Conservation (phyloP, 768 basidiomycete genomes). For the Boletales sp. region DNA sequence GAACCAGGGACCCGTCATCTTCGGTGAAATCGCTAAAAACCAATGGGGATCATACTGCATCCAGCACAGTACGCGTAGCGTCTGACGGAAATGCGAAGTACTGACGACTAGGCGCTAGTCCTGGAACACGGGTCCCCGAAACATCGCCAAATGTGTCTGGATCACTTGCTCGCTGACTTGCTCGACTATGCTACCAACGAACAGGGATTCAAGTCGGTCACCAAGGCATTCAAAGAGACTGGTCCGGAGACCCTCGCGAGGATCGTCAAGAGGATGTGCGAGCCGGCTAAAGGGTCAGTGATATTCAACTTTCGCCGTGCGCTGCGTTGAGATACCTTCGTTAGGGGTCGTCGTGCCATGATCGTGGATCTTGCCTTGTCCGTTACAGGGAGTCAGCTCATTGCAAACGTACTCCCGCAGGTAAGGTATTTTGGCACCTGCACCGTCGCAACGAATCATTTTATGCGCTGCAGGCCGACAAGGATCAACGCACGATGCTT, state of each 20-base stretch:
- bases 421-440: slow-evolving; percentile 36
- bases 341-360: slow-evolving; percentile 71
- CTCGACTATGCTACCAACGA: slow-evolving; percentile 78
- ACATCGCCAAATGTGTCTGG: slow-evolving; percentile 72
- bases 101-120: slow-evolving; percentile 40
- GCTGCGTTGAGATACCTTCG: slow-evolving; percentile 18
- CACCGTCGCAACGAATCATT: slow-evolving; percentile 6
- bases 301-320: not conserved
- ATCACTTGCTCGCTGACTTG: slow-evolving; percentile 72
- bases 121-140: slow-evolving; percentile 80
- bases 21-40: slow-evolving; percentile 76
- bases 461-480: slow-evolving; percentile 57
- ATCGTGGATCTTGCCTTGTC: slow-evolving; percentile 84
- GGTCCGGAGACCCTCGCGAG: slow-evolving; percentile 71
- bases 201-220: slow-evolving; percentile 85
- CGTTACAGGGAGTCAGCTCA: slow-evolving; percentile 80
- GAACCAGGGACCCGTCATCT: slow-evolving; percentile 62
- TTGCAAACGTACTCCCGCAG: slow-evolving; percentile 75
- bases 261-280: slow-evolving; percentile 80
- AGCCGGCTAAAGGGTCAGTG: slow-evolving; percentile 72
- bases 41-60: slow-evolving; percentile 90
- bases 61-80: slow-evolving; percentile 63
- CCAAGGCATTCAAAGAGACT: slow-evolving; percentile 83
- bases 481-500: slow-evolving; percentile 76
- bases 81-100: not conserved